phyloP scores from a whole-genome alignment of 78 protist species.

The Polysphondylium violaceum region DNA sequence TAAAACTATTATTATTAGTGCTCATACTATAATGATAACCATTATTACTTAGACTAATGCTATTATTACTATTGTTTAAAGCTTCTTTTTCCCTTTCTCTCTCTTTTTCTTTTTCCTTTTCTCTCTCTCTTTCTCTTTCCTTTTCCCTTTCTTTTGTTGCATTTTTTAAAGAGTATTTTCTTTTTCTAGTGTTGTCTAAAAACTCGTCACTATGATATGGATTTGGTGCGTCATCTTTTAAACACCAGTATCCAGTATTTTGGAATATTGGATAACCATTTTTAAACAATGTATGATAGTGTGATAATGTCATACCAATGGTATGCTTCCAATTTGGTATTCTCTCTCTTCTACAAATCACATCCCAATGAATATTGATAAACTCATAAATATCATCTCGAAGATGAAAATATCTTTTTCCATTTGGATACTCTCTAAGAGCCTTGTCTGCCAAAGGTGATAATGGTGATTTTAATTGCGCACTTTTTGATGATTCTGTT shows the following conservation, averaged over 20 bases:
- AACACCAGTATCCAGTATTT: constrained; percentile 78
- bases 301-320: constrained; percentile 73
- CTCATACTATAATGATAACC: neutral
- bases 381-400: constrained; percentile 74
- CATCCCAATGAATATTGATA: constrained; percentile 74
- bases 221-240: constrained; percentile 69
- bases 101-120: neutral
- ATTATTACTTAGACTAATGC: neutral
- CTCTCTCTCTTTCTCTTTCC: neutral
- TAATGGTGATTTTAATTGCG: neutral
- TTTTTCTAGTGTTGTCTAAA: constrained; percentile 22
- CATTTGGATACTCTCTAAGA: constrained; percentile 45
- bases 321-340: constrained; percentile 76
- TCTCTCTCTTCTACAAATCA: constrained; percentile 67
- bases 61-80: neutral
- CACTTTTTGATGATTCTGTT: constrained; percentile 48
- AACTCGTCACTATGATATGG: constrained; percentile 56
- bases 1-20: neutral
- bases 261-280: constrained; percentile 70
- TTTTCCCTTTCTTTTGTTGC: constrained; percentile 1
- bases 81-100: neutral
- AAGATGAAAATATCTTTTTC: constrained; percentile 71
- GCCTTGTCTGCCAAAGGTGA: neutral
- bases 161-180: constrained; percentile 5
- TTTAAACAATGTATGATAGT: constrained; percentile 41